phyloP scores from a whole-genome alignment of 305 asterid genomes.

The Solanum hybrid region DNA sequence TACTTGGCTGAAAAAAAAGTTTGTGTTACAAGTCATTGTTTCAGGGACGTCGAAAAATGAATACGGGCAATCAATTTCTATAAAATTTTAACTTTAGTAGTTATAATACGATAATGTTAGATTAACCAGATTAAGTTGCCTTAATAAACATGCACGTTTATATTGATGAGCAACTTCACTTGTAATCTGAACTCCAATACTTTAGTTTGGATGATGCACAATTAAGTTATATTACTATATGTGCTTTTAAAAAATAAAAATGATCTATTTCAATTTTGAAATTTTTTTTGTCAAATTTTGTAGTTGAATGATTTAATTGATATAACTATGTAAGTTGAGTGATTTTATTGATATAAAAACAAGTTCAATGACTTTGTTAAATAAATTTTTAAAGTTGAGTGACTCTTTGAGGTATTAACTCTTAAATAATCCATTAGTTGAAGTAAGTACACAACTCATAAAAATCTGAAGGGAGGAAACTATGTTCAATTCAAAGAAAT shows the following conservation, averaged over 20 bases:
- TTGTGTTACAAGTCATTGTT: too few species aligned
- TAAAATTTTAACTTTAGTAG: neutral
- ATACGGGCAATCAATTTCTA: neutral
- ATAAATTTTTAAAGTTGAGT: too few species aligned
- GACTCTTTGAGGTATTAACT: too few species aligned
- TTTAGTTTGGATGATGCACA: neutral
- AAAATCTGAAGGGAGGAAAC: neutral
- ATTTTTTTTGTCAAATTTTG: neutral
- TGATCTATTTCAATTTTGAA: neutral
- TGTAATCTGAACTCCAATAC: neutral
- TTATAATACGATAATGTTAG: neutral
- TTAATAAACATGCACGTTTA: neutral
- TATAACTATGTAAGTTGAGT: neutral
- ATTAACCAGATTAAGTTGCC: neutral
- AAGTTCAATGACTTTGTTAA: too few species aligned
- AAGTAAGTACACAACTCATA: neutral
- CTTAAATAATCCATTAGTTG: neutral
- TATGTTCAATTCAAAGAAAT: neutral
- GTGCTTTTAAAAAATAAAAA: neutral
- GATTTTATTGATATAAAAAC: neutral
- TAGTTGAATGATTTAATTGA: neutral
- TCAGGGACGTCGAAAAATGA: too few species aligned
- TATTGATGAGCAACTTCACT: neutral
- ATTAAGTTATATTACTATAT: too few species aligned
- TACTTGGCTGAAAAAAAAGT: too few species aligned